A percentile compares a stretch with the other conserved stretches of the same genome.
Evolutionary conservation across 495 filamentous ascomycete genomes (phyloP).

Genomic region (Daldinia childiae): DNA sequence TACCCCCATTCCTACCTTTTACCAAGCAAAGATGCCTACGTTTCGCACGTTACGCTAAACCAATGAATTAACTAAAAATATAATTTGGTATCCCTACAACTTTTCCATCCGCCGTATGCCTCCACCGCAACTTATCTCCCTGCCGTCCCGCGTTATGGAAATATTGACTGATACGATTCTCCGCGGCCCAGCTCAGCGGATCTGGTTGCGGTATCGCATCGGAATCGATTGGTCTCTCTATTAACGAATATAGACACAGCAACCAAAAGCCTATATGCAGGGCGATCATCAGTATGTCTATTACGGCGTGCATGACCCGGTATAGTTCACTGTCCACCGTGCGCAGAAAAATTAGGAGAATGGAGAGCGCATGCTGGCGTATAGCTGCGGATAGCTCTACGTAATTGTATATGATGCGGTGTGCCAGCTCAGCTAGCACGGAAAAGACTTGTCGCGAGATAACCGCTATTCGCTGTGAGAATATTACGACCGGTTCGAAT

Average conservation of each 20-base stretch:
- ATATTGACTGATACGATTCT: not conserved
- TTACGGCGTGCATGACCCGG: not conserved
- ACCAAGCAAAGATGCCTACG: not conserved
- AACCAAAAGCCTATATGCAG: not conserved
- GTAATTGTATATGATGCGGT: not conserved
- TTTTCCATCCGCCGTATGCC: constrained; percentile 1
- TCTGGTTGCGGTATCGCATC: not conserved
- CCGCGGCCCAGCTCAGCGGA: constrained; percentile 17
- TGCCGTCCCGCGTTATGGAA: not conserved
- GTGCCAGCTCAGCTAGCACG: not conserved
- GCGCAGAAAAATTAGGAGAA: not conserved
- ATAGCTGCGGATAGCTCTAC: not conserved
- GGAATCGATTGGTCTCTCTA: not conserved
- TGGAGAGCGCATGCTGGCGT: not conserved
- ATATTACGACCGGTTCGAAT: not conserved
- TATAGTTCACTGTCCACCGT: not conserved
- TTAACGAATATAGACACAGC: not conserved
- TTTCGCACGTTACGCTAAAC: not conserved
- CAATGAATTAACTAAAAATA: not conserved
- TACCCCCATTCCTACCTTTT: constrained; percentile 4
- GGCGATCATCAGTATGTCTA: too few relatives aligned
- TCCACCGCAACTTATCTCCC: not conserved
- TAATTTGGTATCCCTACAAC: constrained; percentile 2
- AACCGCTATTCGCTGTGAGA: not conserved
- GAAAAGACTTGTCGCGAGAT: not conserved